Percentiles rank a stretch among this genome's conserved stretches.
These are phyloP conservation scores for Fusarium sarcochroum DNA, from an alignment of 2,329 filamentous ascomycete species.

Conservation along the genomic window DNA sequence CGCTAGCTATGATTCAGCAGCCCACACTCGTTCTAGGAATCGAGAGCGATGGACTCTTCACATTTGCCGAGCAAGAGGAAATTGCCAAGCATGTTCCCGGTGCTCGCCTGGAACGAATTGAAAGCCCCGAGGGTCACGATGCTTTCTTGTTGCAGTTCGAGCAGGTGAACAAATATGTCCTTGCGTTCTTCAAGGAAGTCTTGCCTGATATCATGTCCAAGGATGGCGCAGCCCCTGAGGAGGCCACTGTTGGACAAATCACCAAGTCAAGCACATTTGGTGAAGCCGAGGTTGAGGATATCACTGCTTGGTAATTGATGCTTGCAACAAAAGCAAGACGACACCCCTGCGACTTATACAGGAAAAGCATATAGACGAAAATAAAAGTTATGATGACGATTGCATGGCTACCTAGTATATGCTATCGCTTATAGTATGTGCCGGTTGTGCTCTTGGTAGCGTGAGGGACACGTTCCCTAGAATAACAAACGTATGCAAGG, in stretches of 20 bases:
- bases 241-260: constrained; percentile 70
- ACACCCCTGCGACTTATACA: not conserved
- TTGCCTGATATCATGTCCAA: constrained; percentile 89
- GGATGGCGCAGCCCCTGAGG: constrained; percentile 64
- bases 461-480: not conserved
- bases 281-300: constrained; percentile 95
- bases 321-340: not conserved
- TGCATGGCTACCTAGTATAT: not conserved
- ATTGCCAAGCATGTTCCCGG: constrained; percentile 85
- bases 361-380: constrained; percentile 15
- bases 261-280: constrained; percentile 94
- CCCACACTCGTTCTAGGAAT: constrained; percentile 94
- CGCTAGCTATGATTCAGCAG: constrained; percentile 86
- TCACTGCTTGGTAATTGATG: constrained; percentile 84
- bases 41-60: constrained; percentile 95
- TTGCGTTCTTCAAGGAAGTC: constrained; percentile 85
- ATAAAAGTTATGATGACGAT: constrained; percentile 11
- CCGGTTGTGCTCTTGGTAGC: not conserved
- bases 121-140: constrained; percentile 95
- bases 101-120: constrained; percentile 85
- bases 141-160: constrained; percentile 97
- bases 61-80: constrained; percentile 96
- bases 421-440: not conserved
- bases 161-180: constrained; percentile 91
- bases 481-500: not conserved